Evolutionary conservation across 2,329 filamentous ascomycete species (phyloP), one percentile per base, ranked within the genome.

Genomic region (Microcera coccophila): DNA sequence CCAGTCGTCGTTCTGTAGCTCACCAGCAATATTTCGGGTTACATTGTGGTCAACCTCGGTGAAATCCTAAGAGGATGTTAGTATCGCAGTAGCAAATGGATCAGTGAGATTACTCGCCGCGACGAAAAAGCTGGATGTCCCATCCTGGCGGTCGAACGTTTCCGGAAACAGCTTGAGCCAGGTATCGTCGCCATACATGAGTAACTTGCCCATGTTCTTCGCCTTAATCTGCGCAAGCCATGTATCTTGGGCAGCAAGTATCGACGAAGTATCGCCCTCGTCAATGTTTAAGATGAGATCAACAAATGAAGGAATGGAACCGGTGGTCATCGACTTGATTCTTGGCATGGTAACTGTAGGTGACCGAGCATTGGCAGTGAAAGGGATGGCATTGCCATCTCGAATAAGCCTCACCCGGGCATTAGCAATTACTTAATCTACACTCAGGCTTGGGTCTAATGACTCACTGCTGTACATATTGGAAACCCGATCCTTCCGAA

Each of bases 281-380:
- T 94, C 88, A 62, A 98, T 88, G 62, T 97, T 98, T 45, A 98
- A 76, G 48, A 98, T 95, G 14, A 96, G 85, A 64, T 98, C 93
- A 47, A 97, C 80, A 65, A 98, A 98, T 2, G 91, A 97, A 3
- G 93, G 93, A n/a, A 95, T 93, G 2, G 91, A 96, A 48, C 93
- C 93, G 2, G 93, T 97, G 1, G 93, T 98, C 50, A 98, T 90
- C 37, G 93, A 90, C 70, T 98, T 98, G 58, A 98, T 83, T 49
- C 91, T 84, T 32, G 93, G 93, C 93, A 98, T 97, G 15, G 93
- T 98, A 48, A 98, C 91, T 7, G 93, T 98, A 2, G 93, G 93
- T 39, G 94, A 90, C n/a, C 88, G 86, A 15, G 93, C 93, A 75
- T 95, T 86, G 24, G 91, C 91, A 22, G 93, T 98, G 63, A 95